Evolutionary conservation across 108 stramenopile species (phyloP), one percentile per base, ranked within the genome.

Genomic region (Conticribra guillardii): DNA sequence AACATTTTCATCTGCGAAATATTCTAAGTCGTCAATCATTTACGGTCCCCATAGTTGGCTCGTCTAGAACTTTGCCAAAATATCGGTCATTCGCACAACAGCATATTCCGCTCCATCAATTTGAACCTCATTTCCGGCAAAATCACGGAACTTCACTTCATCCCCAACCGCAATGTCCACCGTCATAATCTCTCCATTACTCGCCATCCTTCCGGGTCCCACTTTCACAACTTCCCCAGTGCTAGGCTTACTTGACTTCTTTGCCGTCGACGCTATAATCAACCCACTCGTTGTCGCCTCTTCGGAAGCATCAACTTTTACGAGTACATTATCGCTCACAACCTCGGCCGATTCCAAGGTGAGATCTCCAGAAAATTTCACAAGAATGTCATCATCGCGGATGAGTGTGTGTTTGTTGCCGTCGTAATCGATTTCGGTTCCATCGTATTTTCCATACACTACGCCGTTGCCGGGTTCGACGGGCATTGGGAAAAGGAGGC

Each of bases 371-470:
- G 57, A 60, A 65, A 82, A 96, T 53, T 90, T 90, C 27, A 96
- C 86, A 15, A 96, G 68, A 54, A 94, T 80, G 67, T 96, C 93
- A 65, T 88, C 85, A 69, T 93, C 92, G 5, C 92, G 82, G 64
- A 96, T 96, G 60, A 96, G 67, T 0, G 82, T 84, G 73, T 96
- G 96, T 68, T 79, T 81, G 11, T 54, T 72, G 18, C 85, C 89
- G 54, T 93, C 80, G 53, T 92, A 86, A 37, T 92, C 82, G 47
- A 96, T 69, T 57, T 94, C 93, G 26, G 92, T 94, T 55, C 96
- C 96, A 70, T 94, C 93, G 69, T 85, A 94, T 65, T 91, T 82
- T 59, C 95, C 95, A 60, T 93, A 96, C 0, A 96, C 85, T 8
- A 96, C 96, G 33, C 77, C 68, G 0, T 96, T 89, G 4, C 96